A percentile compares a stretch with the other conserved stretches of the same genome.
These are phyloP conservation scores for Sequoia sempervirens DNA, from an alignment of 75 land plant genomes.

Conservation along the genomic window DNA sequence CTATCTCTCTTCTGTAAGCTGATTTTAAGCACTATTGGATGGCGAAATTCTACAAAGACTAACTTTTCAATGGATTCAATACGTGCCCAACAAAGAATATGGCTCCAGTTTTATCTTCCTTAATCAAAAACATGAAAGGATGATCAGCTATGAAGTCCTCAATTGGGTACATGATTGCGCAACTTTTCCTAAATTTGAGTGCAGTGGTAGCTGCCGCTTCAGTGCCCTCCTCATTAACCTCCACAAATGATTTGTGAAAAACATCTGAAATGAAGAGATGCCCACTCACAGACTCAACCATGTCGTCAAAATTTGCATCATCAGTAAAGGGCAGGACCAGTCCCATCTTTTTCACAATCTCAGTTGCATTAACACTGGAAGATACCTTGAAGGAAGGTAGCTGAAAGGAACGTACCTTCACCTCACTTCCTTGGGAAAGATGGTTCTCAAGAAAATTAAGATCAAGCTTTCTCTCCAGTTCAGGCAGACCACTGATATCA, in stretches of 20 bases:
- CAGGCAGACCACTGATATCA: conserved; percentile 48
- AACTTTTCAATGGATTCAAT: conserved; percentile 35
- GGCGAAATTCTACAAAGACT: too few relatives aligned
- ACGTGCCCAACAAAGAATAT: conserved; percentile 78
- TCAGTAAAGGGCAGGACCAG: conserved; percentile 51
- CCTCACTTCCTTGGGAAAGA: conserved; percentile 23
- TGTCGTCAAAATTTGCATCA: conserved; percentile 62
- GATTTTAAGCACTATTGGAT: too few relatives aligned
- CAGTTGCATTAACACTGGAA: conserved; percentile 62
- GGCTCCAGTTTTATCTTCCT: conserved; percentile 45
- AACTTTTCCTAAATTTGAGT: neutral
- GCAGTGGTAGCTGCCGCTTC: conserved; percentile 72
- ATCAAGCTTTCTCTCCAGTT: conserved; percentile 44
- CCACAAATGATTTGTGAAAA: conserved; percentile 76
- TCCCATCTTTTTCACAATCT: conserved; percentile 49
- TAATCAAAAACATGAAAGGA: conserved; percentile 47
- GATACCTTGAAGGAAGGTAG: conserved; percentile 80
- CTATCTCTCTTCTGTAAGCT: too few relatives aligned
- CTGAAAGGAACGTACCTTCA: conserved; percentile 47
- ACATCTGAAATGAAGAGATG: conserved; percentile 56
- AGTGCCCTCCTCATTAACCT: conserved; percentile 94
- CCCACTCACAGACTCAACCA: conserved; percentile 53
- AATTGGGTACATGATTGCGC: neutral
- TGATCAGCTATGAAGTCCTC: conserved; percentile 53
- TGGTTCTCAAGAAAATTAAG: conserved; percentile 38